Evolutionary conservation across 805 yeast species (phyloP).

Genomic region (Pichia heedii): DNA sequence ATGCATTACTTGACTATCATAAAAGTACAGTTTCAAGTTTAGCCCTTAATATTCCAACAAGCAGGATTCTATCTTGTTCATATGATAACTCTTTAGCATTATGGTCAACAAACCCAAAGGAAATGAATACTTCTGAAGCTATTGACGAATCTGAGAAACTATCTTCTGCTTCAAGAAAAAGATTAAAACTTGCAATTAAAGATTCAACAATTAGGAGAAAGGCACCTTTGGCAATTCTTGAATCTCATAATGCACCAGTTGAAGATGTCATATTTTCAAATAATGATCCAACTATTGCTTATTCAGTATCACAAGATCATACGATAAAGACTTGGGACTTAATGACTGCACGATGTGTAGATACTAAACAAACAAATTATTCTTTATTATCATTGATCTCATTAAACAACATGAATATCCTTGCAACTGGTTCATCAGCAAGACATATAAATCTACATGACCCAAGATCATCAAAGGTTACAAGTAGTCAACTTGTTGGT

Average conservation of each 20-base stretch:
- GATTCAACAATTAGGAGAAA: conserved; percentile 72
- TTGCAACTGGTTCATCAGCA: conserved; percentile 96
- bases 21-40: conserved; percentile 76
- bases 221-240: conserved; percentile 70
- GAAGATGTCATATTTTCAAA: conserved; percentile 73
- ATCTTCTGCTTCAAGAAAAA: conserved; percentile 78
- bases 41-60: conserved; percentile 44
- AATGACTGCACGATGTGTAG: conserved; percentile 76
- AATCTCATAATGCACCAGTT: conserved; percentile 81
- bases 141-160: conserved; percentile 29
- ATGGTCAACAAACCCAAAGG: conserved; percentile 85
- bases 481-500: conserved; percentile 69
- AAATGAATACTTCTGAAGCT: conserved; percentile 56
- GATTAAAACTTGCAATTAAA: conserved; percentile 72
- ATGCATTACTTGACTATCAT: conserved; percentile 86
- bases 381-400: conserved; percentile 70
- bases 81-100: conserved; percentile 72
- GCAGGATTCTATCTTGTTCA: conserved; percentile 74
- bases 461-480: conserved; percentile 68
- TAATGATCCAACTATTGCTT: conserved; percentile 70
- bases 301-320: conserved; percentile 94
- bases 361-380: conserved; percentile 79
- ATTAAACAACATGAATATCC: conserved; percentile 55
- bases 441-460: conserved; percentile 92
- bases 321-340: conserved; percentile 95